Percentiles rank a stretch among this genome's conserved stretches.
Conservation (phyloP, 2,329 filamentous ascomycete genomes). For the Neofusicoccum sp. region DNA sequence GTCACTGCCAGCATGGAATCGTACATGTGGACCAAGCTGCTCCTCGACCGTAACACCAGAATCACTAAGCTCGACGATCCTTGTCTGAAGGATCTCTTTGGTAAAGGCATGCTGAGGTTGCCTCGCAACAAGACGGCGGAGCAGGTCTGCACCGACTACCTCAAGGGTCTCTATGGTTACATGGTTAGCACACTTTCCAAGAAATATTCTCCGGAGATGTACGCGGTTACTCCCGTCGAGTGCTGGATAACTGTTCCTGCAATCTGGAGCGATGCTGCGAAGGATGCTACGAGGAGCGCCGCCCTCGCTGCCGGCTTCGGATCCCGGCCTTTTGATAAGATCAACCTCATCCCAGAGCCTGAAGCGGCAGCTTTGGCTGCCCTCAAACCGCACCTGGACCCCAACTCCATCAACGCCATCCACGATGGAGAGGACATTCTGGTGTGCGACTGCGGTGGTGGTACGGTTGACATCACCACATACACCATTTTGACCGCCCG, state of each 20-base stretch:
- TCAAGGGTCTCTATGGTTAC: conserved; percentile 6
- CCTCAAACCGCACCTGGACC: conserved; percentile 16
- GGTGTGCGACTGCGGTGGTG: conserved; percentile 31
- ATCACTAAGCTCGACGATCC: conserved; percentile 20
- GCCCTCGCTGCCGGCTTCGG: conserved; percentile 24
- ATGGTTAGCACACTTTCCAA: neutral
- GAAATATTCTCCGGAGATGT: neutral
- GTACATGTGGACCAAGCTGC: conserved; percentile 22
- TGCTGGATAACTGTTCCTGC: conserved; percentile 29
- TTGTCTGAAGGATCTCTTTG: conserved; percentile 9
- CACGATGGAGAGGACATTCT: conserved; percentile 21
- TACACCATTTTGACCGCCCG: neutral
- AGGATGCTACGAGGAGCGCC: conserved; percentile 22
- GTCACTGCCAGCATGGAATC: conserved; percentile 19
- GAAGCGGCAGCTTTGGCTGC: conserved; percentile 23
- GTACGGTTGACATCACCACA: conserved; percentile 28
- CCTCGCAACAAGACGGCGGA: conserved; percentile 15
- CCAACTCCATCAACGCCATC: neutral
- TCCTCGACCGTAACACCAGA: conserved; percentile 17
- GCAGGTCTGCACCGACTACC: conserved; percentile 19
- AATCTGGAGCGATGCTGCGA: conserved; percentile 27
- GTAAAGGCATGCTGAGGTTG: conserved; percentile 17
- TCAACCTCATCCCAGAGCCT: conserved; percentile 27
- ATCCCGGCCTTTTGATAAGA: conserved; percentile 21
- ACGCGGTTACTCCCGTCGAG: conserved; percentile 21